Conservation (phyloP, 1,139 yeast genomes). For the Pichia sp. region DNA sequence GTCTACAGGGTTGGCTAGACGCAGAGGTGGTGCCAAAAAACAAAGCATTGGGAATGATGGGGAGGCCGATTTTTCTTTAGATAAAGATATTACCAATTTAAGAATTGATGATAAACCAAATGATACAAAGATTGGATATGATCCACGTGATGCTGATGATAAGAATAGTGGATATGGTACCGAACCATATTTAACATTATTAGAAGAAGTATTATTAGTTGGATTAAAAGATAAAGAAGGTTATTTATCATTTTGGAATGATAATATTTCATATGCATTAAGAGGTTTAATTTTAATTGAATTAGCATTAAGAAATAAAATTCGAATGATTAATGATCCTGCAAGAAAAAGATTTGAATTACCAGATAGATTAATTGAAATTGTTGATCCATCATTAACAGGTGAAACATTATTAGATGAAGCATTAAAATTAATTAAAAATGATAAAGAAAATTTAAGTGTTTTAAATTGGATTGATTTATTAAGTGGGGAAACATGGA, state of each 20-base stretch:
- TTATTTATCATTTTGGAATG: conserved; percentile 95
- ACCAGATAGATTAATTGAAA: conserved; percentile 81
- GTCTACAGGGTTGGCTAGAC: conserved; percentile 36
- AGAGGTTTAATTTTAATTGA: conserved; percentile 93
- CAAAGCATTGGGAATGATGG: conserved; percentile 4
- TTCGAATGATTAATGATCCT: conserved; percentile 85
- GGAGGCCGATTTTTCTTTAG: conserved; percentile 5
- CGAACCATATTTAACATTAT: conserved; percentile 73
- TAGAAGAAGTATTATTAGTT: conserved; percentile 92
- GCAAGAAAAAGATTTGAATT: conserved; percentile 87
- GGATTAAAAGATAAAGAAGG: conserved; percentile 96
- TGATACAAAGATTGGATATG: conserved; percentile 61
- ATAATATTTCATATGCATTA: conserved; percentile 89
- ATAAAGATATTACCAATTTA: conserved; percentile 5
- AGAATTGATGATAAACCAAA: conserved; percentile 10
- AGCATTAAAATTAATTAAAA: conserved; percentile 82
- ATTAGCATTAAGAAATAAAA: conserved; percentile 83
- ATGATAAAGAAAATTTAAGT: conserved; percentile 71
- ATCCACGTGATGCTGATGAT: conserved; percentile 60
- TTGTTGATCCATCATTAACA: conserved; percentile 76
- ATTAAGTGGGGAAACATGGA: conserved; percentile 96
- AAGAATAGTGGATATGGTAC: conserved; percentile 36
- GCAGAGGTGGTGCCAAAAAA: conserved; percentile 28
- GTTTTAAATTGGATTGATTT: conserved; percentile 93
- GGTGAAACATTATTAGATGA: conserved; percentile 96